These are phyloP conservation scores for Rhynchospora tenuis DNA, from an alignment of 176 grass and related monocot species.

Conservation along the genomic window DNA sequence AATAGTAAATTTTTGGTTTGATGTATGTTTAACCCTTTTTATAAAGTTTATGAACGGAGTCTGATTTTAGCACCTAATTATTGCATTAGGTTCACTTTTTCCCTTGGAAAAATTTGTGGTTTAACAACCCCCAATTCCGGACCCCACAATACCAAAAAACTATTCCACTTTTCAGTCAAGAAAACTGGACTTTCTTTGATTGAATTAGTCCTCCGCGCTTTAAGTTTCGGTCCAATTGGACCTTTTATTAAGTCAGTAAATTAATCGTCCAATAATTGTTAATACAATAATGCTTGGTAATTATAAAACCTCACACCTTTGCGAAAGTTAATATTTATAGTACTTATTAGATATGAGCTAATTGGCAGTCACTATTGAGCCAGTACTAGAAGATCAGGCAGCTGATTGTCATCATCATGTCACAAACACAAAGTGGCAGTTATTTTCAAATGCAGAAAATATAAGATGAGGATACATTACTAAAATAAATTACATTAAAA, in stretches of 20 bases:
- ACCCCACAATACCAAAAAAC: background rate
- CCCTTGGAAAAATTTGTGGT: background rate
- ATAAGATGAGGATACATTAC: background rate
- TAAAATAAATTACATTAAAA: background rate
- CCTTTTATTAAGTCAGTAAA: background rate
- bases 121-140: too few species aligned
- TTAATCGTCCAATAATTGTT: background rate
- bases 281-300: background rate
- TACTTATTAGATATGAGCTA: too few species aligned
- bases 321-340: too few species aligned
- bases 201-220: background rate
- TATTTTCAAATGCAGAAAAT: too few species aligned
- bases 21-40: background rate
- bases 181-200: background rate
- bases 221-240: background rate
- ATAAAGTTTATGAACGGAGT: constrained; percentile 2
- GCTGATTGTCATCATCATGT: too few species aligned
- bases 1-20: background rate
- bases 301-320: background rate
- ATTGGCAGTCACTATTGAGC: too few species aligned
- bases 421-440: too few species aligned
- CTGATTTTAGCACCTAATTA: background rate
- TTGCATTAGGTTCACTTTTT: background rate
- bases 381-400: too few species aligned
- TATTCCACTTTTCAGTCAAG: background rate